A percentile compares a stretch with the other conserved stretches of the same genome.
Evolutionary conservation across 305 asterid genomes (phyloP).

Genomic region (Withania somnifera): DNA sequence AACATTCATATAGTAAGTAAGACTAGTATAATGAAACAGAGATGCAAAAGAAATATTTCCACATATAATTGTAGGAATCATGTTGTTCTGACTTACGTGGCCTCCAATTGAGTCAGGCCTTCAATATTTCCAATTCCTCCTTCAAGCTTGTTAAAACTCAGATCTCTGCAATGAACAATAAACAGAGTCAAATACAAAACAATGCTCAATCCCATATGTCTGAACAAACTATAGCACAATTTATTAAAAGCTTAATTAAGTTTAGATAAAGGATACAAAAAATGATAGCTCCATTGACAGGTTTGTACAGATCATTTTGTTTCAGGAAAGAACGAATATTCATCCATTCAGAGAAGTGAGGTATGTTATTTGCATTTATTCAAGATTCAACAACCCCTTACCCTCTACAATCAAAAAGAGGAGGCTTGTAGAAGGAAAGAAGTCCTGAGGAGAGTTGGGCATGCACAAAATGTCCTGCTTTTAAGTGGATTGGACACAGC

Average conservation of each 20-base stretch:
- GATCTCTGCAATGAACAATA: conserved; percentile 26
- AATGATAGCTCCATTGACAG: neutral
- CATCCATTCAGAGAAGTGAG: neutral
- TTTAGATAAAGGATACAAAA: neutral
- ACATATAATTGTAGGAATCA: neutral
- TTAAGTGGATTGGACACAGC: neutral
- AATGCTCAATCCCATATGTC: neutral
- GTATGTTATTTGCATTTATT: neutral
- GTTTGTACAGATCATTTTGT: neutral
- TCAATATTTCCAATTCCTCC: conserved; percentile 35
- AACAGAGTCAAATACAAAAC: neutral
- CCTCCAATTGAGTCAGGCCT: conserved; percentile 1
- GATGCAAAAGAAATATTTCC: neutral
- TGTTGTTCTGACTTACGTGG: conserved; percentile 15
- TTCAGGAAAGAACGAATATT: neutral
- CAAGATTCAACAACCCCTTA: neutral
- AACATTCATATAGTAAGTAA: neutral
- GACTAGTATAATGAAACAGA: neutral
- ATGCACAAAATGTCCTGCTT: neutral
- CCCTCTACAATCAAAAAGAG: neutral
- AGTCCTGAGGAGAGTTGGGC: neutral
- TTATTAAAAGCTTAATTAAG: neutral
- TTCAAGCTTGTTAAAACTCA: conserved; percentile 49
- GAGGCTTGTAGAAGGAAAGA: neutral
- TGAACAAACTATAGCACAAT: neutral